phyloP scores from a whole-genome alignment of 2,329 filamentous ascomycete genomes.

The Thermothelomyces thermophilus region DNA sequence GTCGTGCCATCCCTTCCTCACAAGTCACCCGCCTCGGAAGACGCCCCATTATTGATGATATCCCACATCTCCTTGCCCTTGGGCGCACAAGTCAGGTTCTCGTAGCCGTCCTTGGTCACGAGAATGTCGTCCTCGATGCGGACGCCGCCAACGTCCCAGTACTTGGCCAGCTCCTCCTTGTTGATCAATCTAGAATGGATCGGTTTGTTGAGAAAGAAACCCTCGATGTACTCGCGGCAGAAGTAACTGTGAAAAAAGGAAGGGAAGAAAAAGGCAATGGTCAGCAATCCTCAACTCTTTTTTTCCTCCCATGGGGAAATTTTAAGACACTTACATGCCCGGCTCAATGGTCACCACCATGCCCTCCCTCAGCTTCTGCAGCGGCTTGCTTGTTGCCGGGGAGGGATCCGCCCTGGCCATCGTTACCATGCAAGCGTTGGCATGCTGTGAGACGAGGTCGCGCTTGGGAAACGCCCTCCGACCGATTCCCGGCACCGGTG shows the following conservation, averaged over 20 bases:
- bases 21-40: background rate
- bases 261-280: background rate
- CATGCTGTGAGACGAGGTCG: background rate
- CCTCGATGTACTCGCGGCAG: constrained; percentile 64
- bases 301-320: background rate
- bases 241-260: constrained; percentile 55
- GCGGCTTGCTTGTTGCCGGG: too few relatives aligned
- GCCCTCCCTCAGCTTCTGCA: constrained; percentile 45
- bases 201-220: constrained; percentile 55
- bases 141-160: constrained; percentile 78
- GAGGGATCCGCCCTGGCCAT: background rate
- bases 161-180: constrained; percentile 55
- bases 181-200: constrained; percentile 60
- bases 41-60: constrained; percentile 46
- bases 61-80: constrained; percentile 67
- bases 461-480: constrained; percentile 21
- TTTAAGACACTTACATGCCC: constrained; percentile 48
- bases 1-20: too few relatives aligned
- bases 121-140: constrained; percentile 89
- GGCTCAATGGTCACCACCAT: constrained; percentile 78
- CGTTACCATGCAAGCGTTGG: constrained; percentile 7
- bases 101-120: constrained; percentile 68
- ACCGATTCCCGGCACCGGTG: constrained; percentile 37
- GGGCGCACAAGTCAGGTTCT: constrained; percentile 76
- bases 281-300: background rate